Base-by-base conservation (phyloP, 257 asterid genomes). In the Buddleja alternifolia region DNA sequence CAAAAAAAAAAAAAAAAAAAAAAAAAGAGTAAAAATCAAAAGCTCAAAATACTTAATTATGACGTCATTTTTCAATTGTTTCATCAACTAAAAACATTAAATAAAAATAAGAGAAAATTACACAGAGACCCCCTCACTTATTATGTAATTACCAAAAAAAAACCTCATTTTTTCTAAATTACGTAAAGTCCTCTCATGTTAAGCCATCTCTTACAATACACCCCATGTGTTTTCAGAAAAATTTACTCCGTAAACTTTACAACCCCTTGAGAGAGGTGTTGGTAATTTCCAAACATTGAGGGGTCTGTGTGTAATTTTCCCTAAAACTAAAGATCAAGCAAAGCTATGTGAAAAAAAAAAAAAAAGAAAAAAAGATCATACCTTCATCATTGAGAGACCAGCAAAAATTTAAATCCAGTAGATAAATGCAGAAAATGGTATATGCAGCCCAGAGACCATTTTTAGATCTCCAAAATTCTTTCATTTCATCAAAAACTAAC, bases 331-430 rank as follows among this genome's bases (percentile, higher is more conserved):
- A n/a, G n/a, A n/a, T n/a, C n/a, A n/a, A 37, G 16, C 15, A 60
- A 72, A 69, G 12, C 10, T 4, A 29, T 14, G 12, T 32, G 21
- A 57, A 20, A n/a, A n/a, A 34, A 60, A 16, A 11, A n/a, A 60
- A 20, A n/a, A n/a, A 34, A 60, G 14, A 11, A n/a, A 60, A 10
- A 74, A 36, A 57, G 46, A 12, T 7, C 75, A 19, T 76, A 92
- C 98, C 98, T 86, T 92, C 96, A 72, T 79, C 78, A 59, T 82
- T 82, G 57, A 82, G 87, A 63, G 78, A 78, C 56, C 39, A 70
- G 73, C 82, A 82, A 24, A 51, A 47, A 16, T 55, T 58, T 0
- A 75, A 72, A 41, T 32, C 58, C 17, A 75, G 73, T 48, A 73
- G 63, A 62, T 47, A 61, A 75, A 75, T 46, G 65, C 32, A 37